A percentile compares a stretch with the other conserved stretches of the same genome.
phyloP scores from a whole-genome alignment of 1,284 basidiomycete species.

The Polyporus tsugae region DNA sequence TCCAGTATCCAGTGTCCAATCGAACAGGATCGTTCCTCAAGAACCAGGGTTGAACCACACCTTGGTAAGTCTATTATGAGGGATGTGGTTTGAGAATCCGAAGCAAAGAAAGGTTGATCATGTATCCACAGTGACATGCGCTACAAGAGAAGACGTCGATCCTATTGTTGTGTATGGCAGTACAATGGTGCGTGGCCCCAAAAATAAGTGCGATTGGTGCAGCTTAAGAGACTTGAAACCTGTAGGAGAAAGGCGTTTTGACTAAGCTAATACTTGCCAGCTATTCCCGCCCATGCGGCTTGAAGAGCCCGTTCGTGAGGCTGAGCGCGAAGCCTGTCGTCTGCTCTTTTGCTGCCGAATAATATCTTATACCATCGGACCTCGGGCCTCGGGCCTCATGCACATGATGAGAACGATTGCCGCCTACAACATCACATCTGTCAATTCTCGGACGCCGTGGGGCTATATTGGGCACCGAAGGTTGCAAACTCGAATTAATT shows the following conservation, averaged over 20 bases:
- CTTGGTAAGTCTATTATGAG: too few species aligned
- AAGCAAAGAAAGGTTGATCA: neutral
- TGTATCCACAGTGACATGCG: too few species aligned
- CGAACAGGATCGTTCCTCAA: too few species aligned
- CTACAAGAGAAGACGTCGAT: neutral
- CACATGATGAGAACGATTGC: too few species aligned
- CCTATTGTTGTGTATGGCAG: neutral
- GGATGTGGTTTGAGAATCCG: neutral
- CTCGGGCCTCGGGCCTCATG: neutral
- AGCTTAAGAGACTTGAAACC: neutral
- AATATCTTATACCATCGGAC: too few species aligned
- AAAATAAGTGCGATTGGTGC: too few species aligned
- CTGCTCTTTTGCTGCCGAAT: neutral
- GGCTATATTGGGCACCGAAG: neutral
- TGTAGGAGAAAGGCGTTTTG: neutral
- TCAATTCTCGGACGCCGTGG: neutral
- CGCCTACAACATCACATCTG: neutral
- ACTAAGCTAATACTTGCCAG: too few species aligned
- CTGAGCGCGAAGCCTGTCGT: neutral
- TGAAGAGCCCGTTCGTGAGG: neutral
- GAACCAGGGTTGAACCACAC: too few species aligned
- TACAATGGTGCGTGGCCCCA: neutral
- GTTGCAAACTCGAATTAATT: neutral
- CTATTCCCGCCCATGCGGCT: neutral
- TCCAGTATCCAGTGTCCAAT: too few species aligned